Base-by-base conservation (phyloP, 163 green algal genomes). In the Scenedesmus sp. region DNA sequence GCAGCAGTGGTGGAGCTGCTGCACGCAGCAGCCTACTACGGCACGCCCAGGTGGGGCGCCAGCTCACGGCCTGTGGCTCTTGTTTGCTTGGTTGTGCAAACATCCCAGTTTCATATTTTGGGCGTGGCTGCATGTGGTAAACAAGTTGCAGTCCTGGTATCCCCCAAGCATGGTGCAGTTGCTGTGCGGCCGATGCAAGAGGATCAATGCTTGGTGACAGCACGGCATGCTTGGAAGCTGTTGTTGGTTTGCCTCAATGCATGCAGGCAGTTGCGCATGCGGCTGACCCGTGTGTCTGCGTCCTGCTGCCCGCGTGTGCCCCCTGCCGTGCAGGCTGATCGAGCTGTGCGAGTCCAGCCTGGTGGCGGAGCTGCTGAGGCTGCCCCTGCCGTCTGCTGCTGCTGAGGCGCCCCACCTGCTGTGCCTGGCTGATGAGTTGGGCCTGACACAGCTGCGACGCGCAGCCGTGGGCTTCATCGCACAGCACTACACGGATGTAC, bases 341-440 rank as follows among this genome's bases (percentile, higher is more conserved):
- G 82, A 92, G 89, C 89, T 92, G 83, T 92, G 89, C n/a, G 82
- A 92, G 89, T 30, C 37, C 3, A 40, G 70, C 26, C 89, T 92
- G 30, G 79, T 86, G 68, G 76, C 13, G 16, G 89, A 86, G 82
- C 72, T 92, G 82, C 46, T 85, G 44, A 5, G 15, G 33, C 26
- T 92, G 88, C 44, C 61, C 16, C 22, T 13, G 30, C 12, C 49
- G 68, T 82, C 82, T 43, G 89, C 51, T n/a, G 70, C 72, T 80
- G 82, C 82, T 53, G 89, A 92, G 89, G 81, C 89, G 30, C 82
- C 82, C 0, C 51, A 81, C 82, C 82, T 92, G 82, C 68, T 92
- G 68, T 81, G 49, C 30, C 51, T 92, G 70, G 89, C 61, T 51
- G 83, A 86, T 72, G 83, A 92, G 51, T 33, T 92, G 83, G 89